A percentile compares a stretch with the other conserved stretches of the same genome.
phyloP scores from a whole-genome alignment of 208 protist genomes.

The Acanthamoeba sp. region DNA sequence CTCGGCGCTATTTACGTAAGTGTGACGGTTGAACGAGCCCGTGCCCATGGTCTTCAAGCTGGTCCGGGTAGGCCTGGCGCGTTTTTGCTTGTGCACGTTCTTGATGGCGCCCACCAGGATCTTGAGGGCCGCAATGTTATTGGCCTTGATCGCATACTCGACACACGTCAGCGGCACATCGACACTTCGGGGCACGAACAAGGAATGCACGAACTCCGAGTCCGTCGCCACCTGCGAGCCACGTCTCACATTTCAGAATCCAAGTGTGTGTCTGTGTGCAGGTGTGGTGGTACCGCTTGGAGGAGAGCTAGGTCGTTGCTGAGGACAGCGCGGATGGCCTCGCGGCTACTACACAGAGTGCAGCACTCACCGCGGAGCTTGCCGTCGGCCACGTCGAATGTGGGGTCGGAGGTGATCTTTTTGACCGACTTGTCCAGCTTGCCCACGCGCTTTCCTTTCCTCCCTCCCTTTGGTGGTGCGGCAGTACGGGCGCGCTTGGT shows the following conservation, averaged over 20 bases:
- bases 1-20: neutral
- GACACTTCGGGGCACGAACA: neutral
- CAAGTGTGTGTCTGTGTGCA: neutral
- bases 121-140: slow-evolving; percentile 76
- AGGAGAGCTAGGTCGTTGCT: slow-evolving; percentile 72
- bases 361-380: slow-evolving; percentile 48
- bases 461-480: neutral
- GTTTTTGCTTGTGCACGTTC: neutral
- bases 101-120: slow-evolving; percentile 33
- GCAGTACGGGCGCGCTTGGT: neutral
- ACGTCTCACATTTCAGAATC: neutral
- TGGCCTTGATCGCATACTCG: slow-evolving; percentile 65
- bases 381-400: slow-evolving; percentile 2
- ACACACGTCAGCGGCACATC: slow-evolving; percentile 13
- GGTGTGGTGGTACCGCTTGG: neutral
- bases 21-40: neutral
- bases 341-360: slow-evolving; percentile 63
- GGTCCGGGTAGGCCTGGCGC: neutral
- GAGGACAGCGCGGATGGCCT: slow-evolving; percentile 63
- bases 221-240: slow-evolving; percentile 2
- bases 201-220: neutral
- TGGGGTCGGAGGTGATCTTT: neutral
- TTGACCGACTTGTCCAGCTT: slow-evolving; percentile 11
- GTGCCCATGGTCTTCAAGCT: slow-evolving; percentile 36
- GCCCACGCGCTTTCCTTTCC: neutral